These are phyloP conservation scores for Boechera retrofracta DNA, from an alignment of 345 rosid species.

Conservation along the genomic window DNA sequence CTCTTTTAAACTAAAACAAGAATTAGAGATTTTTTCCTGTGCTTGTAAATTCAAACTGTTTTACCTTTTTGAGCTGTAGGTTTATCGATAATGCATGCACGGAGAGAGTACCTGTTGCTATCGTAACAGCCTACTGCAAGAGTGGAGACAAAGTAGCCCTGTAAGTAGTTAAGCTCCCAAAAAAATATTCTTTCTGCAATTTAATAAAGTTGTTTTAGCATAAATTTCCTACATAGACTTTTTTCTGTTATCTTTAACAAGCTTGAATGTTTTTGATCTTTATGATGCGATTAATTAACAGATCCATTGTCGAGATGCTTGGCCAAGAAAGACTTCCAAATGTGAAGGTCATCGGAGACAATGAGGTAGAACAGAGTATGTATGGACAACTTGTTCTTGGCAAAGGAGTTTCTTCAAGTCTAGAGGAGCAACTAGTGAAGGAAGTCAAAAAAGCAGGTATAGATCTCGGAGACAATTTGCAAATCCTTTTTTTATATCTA, in stretches of 20 bases:
- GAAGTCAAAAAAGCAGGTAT: constrained; percentile 86
- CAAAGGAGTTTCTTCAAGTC: constrained; percentile 59
- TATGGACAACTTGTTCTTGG: constrained; percentile 82
- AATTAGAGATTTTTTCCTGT: neutral
- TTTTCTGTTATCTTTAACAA: neutral
- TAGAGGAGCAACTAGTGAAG: constrained; percentile 76
- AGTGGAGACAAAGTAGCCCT: constrained; percentile 81
- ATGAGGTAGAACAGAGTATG: constrained; percentile 74
- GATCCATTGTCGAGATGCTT: constrained; percentile 80
- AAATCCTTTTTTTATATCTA: neutral
- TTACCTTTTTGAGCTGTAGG: constrained; percentile 52
- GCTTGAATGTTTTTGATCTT: neutral
- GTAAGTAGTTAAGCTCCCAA: constrained; percentile 45
- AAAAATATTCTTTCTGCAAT: neutral
- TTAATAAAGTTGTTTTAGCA: neutral
- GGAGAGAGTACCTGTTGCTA: constrained; percentile 67
- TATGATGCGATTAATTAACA: constrained; percentile 32
- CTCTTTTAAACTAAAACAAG: constrained; percentile 11
- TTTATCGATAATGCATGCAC: constrained; percentile 71
- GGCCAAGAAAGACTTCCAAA: constrained; percentile 69
- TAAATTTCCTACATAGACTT: neutral
- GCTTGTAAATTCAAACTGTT: neutral
- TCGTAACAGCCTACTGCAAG: constrained; percentile 68
- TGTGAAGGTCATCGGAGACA: constrained; percentile 65
- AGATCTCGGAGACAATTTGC: neutral